Conservation (phyloP, 306 rosid genomes). For the Myrica gale region DNA sequence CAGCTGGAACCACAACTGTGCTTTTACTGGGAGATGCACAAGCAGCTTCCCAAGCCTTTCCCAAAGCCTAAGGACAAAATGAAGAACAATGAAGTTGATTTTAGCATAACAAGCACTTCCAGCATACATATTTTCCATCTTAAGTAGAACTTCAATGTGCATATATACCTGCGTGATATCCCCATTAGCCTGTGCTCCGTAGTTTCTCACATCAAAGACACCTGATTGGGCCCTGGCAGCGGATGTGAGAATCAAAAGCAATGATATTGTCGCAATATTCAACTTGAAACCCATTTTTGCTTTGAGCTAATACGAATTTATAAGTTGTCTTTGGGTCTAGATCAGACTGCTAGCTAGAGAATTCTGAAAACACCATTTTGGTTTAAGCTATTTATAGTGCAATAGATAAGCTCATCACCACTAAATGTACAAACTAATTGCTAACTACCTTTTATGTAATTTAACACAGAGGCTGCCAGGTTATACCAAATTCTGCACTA, state of each 20-base stretch:
- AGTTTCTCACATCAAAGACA: conserved; percentile 11
- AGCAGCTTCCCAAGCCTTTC: conserved; percentile 40
- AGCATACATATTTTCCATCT: background rate
- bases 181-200: conserved; percentile 18
- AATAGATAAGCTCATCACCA: no score
- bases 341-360: no score
- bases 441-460: no score
- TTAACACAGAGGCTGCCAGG: no score
- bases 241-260: background rate
- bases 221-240: background rate
- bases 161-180: conserved; percentile 30
- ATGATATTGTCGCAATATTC: background rate
- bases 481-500: no score
- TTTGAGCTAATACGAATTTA: background rate
- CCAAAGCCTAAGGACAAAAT: conserved; percentile 19
- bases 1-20: conserved; percentile 22
- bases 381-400: background rate
- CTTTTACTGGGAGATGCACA: conserved; percentile 22
- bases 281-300: conserved; percentile 18
- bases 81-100: background rate
- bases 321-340: no score
- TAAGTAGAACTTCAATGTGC: no score
- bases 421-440: no score
- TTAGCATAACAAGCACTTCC: no score
- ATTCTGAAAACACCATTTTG: no score